Conservation (phyloP, 2,329 filamentous ascomycete species). For the Colletotrichum spaethianum region DNA sequence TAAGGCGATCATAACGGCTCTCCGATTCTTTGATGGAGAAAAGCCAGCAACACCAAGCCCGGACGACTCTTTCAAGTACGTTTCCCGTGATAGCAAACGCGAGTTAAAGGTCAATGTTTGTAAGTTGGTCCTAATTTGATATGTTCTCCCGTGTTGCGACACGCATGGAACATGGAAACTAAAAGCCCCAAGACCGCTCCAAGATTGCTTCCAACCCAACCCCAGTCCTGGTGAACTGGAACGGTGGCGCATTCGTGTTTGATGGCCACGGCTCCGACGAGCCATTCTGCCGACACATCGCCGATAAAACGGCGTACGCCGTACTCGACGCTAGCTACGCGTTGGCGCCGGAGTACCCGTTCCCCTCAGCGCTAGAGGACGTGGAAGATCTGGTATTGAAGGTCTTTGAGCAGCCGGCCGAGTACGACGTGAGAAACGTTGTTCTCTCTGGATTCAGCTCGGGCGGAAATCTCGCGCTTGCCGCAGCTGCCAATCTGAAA, state of each 20-base stretch:
- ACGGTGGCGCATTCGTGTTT: slow-evolving; percentile 20
- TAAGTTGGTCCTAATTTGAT: no score
- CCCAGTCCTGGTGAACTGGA: slow-evolving; percentile 8
- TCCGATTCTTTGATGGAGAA: slow-evolving; percentile 9
- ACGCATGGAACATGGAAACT: background rate
- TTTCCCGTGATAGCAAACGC: background rate
- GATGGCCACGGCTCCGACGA: slow-evolving; percentile 6
- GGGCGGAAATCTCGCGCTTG: slow-evolving; percentile 8
- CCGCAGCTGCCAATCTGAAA: background rate
- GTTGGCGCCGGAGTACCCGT: slow-evolving; percentile 9
- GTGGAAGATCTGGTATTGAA: slow-evolving; percentile 3
- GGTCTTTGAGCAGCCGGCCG: background rate
- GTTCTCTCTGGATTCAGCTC: slow-evolving; percentile 12
- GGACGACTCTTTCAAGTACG: slow-evolving; percentile 1
- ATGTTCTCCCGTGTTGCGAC: no score
- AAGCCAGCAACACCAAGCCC: background rate
- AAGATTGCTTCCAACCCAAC: background rate
- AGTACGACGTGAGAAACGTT: background rate
- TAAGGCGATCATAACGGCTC: slow-evolving; percentile 4
- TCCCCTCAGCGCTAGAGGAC: background rate
- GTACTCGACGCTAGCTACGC: slow-evolving; percentile 23
- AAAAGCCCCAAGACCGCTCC: background rate
- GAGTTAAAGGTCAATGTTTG: slow-evolving; percentile 5
- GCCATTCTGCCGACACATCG: background rate
- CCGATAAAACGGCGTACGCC: background rate